phyloP scores from a whole-genome alignment of 2,329 filamentous ascomycete genomes.

The Colletotrichum orbiculare region DNA sequence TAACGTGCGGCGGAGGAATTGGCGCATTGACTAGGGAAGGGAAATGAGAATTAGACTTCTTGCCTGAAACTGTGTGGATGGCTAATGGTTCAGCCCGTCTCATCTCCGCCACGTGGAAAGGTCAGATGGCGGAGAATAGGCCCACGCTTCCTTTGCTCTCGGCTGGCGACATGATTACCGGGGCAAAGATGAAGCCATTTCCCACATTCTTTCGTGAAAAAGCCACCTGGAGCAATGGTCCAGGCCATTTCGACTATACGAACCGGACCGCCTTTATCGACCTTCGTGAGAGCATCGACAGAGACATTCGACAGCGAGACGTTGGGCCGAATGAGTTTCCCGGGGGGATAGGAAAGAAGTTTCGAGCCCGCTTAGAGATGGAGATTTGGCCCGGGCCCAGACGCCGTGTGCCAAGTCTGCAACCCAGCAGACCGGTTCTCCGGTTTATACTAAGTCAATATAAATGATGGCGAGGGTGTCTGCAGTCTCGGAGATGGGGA shows the following conservation, averaged over 20 bases:
- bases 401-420: constrained; percentile 18
- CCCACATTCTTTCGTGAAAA: background rate
- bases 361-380: constrained; percentile 9
- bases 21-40: constrained; percentile 28
- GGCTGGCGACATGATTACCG: background rate
- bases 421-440: constrained; percentile 32
- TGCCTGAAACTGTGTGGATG: constrained; percentile 29
- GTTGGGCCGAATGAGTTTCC: background rate
- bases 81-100: constrained; percentile 26
- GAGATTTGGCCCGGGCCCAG: constrained; percentile 18
- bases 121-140: constrained; percentile 28
- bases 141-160: background rate
- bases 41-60: constrained; percentile 25
- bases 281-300: background rate
- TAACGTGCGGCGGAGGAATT: constrained; percentile 11
- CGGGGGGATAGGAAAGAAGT: constrained; percentile 1
- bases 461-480: background rate
- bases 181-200: background rate
- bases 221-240: background rate
- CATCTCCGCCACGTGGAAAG: constrained; percentile 34
- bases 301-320: constrained; percentile 6
- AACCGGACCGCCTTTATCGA: background rate
- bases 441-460: constrained; percentile 12
- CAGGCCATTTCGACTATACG: background rate
- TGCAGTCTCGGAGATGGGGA: constrained; percentile 15